Evolutionary conservation across 1,139 yeast species (phyloP).

Genomic region (Petasospora fabianii): DNA sequence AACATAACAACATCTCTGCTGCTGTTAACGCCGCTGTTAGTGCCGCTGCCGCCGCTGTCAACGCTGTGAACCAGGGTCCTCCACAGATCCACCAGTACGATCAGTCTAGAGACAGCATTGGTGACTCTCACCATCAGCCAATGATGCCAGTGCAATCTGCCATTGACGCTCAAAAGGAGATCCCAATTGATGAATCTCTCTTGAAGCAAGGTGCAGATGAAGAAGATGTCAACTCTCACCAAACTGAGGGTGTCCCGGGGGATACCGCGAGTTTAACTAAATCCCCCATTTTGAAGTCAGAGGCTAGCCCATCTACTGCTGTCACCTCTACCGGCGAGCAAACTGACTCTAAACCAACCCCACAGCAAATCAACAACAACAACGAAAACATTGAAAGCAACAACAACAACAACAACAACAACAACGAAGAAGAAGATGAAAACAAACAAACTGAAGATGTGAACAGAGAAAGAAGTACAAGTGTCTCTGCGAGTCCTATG

Average conservation of each 20-base stretch:
- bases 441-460: constrained; percentile 3
- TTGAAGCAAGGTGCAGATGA: constrained; percentile 21
- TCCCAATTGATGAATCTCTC: constrained; percentile 27
- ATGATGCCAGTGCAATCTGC: constrained; percentile 17
- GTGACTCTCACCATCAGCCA: constrained; percentile 9
- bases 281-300: constrained; percentile 20
- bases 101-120: constrained; percentile 11
- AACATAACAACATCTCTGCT: constrained; percentile 8
- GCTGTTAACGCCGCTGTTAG: constrained; percentile 7
- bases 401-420: constrained; percentile 4
- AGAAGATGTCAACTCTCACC: constrained; percentile 3
- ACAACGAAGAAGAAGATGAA: constrained; percentile 2
- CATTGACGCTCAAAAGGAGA: constrained; percentile 21
- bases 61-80: constrained; percentile 16
- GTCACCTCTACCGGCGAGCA: constrained; percentile 9
- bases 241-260: constrained; percentile 5
- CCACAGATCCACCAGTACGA: constrained; percentile 22
- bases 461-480: not conserved
- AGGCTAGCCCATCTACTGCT: constrained; percentile 13
- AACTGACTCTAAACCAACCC: constrained; percentile 15
- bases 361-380: constrained; percentile 9
- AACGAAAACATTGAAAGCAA: constrained; percentile 4
- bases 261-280: constrained; percentile 17
- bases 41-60: constrained; percentile 13
- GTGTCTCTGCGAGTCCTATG: not conserved